Evolutionary conservation across 306 rosid genomes (phyloP), one percentile per base, ranked within the genome.

Genomic region (Corylus heterophylla): DNA sequence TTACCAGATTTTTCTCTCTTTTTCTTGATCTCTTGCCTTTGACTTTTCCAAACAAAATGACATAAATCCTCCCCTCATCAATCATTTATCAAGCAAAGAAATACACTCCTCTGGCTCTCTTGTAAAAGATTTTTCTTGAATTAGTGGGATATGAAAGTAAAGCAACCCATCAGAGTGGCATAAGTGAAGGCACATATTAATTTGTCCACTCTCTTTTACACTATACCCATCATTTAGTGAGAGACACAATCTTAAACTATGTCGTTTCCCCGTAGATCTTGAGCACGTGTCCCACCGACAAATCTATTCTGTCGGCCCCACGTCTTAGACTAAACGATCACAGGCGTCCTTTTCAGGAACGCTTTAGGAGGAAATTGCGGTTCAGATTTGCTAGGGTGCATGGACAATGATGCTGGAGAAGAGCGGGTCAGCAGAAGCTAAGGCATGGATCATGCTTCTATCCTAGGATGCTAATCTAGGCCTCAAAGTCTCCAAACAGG

Each of bases 231-330:
- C 88, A 88, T 88, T 85, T 84, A 47, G 77, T 81, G 76, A 74
- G 76, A 74, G 86, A 82, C 84, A 79, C 81, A 80, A 81, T 81
- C 92, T 77, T 52, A 82, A 67, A 79, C 69, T 45, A 50, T 85
- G 89, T 85, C 89, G 80, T 85, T 82, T 88, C 78, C 89, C 62
- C 76, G 8, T 73, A 47, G 84, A 62, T 82, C 83, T 80, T 20
- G 29, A 71, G 76, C 89, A 89, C 91, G 92, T 87, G 91, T 90
- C 88, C 74, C 79, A 84, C 92, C 87, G 89, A 88, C 91, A 87
- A 42, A 49, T 48, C 78, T 76, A 29, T 78, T 79, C 68, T 64
- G 52, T 49, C 12, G 87, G 77, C 13, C 73, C 69, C 76, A 56
- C 77, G 16, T 44, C 27, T 62, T 45, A 74, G 39, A 74, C 78